Base-by-base conservation (phyloP, 2,329 filamentous ascomycete genomes). In the Aotearoamyces nothofagi region DNA sequence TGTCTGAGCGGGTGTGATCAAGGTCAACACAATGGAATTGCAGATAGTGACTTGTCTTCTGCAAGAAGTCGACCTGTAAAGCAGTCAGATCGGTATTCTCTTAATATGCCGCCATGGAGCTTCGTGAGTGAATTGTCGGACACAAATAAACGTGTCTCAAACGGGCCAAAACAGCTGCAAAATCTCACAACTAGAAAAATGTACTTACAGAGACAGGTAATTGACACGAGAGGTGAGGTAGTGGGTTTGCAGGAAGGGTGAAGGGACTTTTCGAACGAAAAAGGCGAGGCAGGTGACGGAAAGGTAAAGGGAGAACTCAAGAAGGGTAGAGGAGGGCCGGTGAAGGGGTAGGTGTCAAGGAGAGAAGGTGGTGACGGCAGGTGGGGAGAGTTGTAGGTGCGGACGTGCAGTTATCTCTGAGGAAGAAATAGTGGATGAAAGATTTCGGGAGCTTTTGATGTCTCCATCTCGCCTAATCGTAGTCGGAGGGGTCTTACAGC, bases 401-500 rank as follows among this genome's bases (percentile, higher is more conserved):
- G 22, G 22, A 22, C 19, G 19, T n/a, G 19, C 19, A n/a, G 19
- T 30, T 27, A 31, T 30, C 17, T 30, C 22, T 22, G 24, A 30
- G 31, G 33, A 27, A 22, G 23, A 27, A 27, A 31, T 26, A 26
- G 26, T 24, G 33, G 30, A 42, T 32, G 33, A 37, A 34, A 35
- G 30, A 36, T 33, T 30, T 32, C 27, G 24, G n/a, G n/a, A n/a
- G n/a, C n/a, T n/a, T n/a, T n/a, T n/a, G n/a, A n/a, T n/a, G n/a
- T n/a, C n/a, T n/a, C n/a, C n/a, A n/a, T n/a, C n/a, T n/a, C n/a
- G n/a, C n/a, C n/a, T n/a, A n/a, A n/a, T n/a, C n/a, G n/a, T n/a
- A n/a, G n/a, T n/a, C n/a, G n/a, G n/a, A n/a, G n/a, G n/a, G n/a
- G n/a, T n/a, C n/a, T n/a, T n/a, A n/a, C n/a, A n/a, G n/a, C n/a